These are phyloP conservation scores for Poa annua DNA, from an alignment of 176 grass and related monocot genomes.

Conservation along the genomic window DNA sequence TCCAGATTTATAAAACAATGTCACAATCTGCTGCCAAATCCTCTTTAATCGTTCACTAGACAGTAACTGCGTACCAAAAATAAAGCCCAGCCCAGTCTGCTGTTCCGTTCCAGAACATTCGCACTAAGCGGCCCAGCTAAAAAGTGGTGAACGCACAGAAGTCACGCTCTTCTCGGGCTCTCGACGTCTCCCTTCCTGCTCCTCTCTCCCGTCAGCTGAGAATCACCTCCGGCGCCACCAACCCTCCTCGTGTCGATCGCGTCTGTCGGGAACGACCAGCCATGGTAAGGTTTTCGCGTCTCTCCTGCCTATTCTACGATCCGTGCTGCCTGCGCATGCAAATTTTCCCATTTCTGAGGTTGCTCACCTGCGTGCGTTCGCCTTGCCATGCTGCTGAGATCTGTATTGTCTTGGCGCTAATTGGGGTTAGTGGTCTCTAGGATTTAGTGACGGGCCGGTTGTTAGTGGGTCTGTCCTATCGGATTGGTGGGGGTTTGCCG, in stretches of 20 bases:
- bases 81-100: too few species aligned
- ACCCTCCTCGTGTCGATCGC: not conserved
- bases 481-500: not conserved
- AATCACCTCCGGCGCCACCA: constrained; percentile 28
- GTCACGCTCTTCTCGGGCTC: not conserved
- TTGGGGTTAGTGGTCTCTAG: not conserved
- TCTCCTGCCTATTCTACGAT: not conserved
- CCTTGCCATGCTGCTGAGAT: constrained; percentile 28
- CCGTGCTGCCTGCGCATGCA: not conserved
- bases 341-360: too few species aligned
- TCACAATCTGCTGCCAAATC: too few species aligned
- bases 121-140: too few species aligned
- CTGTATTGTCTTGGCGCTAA: not conserved
- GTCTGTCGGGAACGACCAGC: not conserved
- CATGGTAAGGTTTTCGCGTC: constrained; percentile 38
- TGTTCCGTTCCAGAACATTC: too few species aligned
- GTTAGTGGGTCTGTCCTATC: not conserved
- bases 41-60: too few species aligned
- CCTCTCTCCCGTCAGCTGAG: not conserved
- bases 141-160: not conserved
- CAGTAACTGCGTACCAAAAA: too few species aligned
- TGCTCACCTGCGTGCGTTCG: not conserved
- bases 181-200: not conserved
- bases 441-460: not conserved
- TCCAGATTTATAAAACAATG: too few species aligned